Conservation (phyloP, 2,329 filamentous ascomycete genomes). For the Botryosphaeria agaves region DNA sequence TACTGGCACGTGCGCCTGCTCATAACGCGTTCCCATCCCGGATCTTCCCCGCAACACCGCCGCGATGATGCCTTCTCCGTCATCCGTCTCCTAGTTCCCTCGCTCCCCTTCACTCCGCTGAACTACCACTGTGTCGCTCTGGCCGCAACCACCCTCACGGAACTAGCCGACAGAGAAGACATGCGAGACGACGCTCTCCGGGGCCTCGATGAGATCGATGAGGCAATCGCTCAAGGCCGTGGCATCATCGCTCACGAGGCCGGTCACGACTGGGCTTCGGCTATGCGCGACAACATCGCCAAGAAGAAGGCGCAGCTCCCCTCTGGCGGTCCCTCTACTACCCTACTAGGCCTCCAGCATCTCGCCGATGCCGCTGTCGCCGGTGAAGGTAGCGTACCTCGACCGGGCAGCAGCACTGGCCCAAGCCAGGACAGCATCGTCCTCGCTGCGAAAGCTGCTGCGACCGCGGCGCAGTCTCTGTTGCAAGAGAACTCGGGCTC, state of each 20-base stretch:
- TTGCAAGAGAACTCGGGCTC: too few species aligned
- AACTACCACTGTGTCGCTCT: slow-evolving; percentile 50
- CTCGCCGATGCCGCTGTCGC: slow-evolving; percentile 34
- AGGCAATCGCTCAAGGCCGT: slow-evolving; percentile 28
- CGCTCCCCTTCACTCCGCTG: slow-evolving; percentile 41
- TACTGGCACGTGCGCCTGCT: slow-evolving; percentile 56
- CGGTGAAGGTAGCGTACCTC: background rate
- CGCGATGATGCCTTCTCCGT: slow-evolving; percentile 43
- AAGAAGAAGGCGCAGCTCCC: slow-evolving; percentile 23
- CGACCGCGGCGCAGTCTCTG: too few species aligned
- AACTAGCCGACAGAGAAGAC: slow-evolving; percentile 37
- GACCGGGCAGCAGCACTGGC: background rate
- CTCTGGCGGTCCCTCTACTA: slow-evolving; percentile 9
- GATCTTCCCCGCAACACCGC: slow-evolving; percentile 37
- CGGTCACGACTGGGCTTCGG: slow-evolving; percentile 39
- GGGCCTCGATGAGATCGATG: slow-evolving; percentile 38
- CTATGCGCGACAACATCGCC: slow-evolving; percentile 34
- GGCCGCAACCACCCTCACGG: slow-evolving; percentile 40
- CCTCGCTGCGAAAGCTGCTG: too few species aligned
- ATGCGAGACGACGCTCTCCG: slow-evolving; percentile 39
- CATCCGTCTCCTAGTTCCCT: slow-evolving; percentile 36
- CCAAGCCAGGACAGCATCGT: too few species aligned
- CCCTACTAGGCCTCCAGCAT: slow-evolving; percentile 31
- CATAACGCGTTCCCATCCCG: slow-evolving; percentile 40
- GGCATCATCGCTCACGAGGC: slow-evolving; percentile 21